phyloP scores from a whole-genome alignment of 2,329 filamentous ascomycete species.

The Teratosphaeria gauchensis region DNA sequence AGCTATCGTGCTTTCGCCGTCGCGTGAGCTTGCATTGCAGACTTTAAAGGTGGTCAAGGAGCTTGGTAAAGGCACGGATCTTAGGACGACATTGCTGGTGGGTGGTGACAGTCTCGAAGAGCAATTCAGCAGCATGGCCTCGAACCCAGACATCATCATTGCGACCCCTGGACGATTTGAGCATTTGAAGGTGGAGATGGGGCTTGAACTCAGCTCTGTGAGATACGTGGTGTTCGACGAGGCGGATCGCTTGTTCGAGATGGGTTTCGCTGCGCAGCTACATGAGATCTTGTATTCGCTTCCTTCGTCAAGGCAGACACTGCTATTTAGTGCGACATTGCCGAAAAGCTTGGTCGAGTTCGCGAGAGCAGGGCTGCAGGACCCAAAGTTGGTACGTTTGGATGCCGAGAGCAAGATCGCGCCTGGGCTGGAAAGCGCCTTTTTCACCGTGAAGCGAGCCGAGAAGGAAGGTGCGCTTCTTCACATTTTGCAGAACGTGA shows the following conservation, averaged over 20 bases:
- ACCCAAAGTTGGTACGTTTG: conserved; percentile 79
- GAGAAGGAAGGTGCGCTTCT: conserved; percentile 92
- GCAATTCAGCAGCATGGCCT: conserved; percentile 84
- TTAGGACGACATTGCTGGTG: conserved; percentile 82
- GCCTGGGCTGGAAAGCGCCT: conserved; percentile 87
- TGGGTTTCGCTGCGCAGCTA: conserved; percentile 92
- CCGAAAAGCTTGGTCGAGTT: conserved; percentile 94
- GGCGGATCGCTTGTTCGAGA: conserved; percentile 92
- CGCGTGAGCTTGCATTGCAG: conserved; percentile 86
- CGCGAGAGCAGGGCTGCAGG: conserved; percentile 82
- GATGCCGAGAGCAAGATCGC: conserved; percentile 95
- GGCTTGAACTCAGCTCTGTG: conserved; percentile 78
- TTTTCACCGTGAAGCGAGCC: conserved; percentile 82
- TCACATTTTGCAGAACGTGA: conserved; percentile 81
- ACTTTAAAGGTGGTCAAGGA: conserved; percentile 96
- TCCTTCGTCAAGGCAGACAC: conserved; percentile 73
- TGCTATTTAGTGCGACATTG: conserved; percentile 90
- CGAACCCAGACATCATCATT: conserved; percentile 94
- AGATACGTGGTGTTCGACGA: conserved; percentile 96
- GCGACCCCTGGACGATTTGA: conserved; percentile 93
- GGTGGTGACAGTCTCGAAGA: conserved; percentile 94
- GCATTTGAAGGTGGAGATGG: conserved; percentile 96
- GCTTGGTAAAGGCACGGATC: conserved; percentile 77
- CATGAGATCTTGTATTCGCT: conserved; percentile 87
- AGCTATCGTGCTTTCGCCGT: conserved; percentile 82